A percentile compares a stretch with the other conserved stretches of the same genome.
phyloP scores from a whole-genome alignment of 495 filamentous ascomycete species.

The Penicillium mononematosum region DNA sequence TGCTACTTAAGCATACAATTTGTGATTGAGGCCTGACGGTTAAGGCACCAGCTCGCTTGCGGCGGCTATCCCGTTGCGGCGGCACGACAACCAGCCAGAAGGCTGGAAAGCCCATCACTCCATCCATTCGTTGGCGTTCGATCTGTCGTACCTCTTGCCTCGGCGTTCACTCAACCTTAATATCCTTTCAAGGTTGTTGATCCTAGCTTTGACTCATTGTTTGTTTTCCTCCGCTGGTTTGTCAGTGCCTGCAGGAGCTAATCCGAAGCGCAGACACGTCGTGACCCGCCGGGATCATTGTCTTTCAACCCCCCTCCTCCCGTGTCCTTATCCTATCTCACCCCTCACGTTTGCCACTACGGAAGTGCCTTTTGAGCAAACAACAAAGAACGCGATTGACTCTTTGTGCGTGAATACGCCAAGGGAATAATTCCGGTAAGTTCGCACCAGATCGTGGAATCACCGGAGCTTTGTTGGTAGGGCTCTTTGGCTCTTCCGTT shows the following conservation, averaged over 20 bases:
- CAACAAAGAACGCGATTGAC: slow-evolving; percentile 16
- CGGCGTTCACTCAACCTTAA: slow-evolving; percentile 19
- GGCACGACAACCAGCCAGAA: slow-evolving; percentile 48
- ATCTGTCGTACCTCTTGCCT: slow-evolving; percentile 17
- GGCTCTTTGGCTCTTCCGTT: slow-evolving; percentile 35
- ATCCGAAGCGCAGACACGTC: slow-evolving; percentile 22
- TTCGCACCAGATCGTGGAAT: slow-evolving; percentile 21
- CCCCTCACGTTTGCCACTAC: slow-evolving; percentile 24
- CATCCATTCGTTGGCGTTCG: slow-evolving; percentile 30
- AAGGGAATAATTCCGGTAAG: slow-evolving; percentile 21
- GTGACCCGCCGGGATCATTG: slow-evolving; percentile 30
- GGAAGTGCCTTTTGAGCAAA: slow-evolving; percentile 7
- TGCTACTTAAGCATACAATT: not conserved
- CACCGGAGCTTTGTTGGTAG: slow-evolving; percentile 36
- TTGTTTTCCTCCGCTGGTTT: slow-evolving; percentile 14
- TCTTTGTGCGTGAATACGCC: slow-evolving; percentile 9
- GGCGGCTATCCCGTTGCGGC: slow-evolving; percentile 50
- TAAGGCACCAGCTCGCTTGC: slow-evolving; percentile 40
- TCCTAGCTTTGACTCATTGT: slow-evolving; percentile 9
- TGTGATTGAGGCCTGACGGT: slow-evolving; percentile 18
- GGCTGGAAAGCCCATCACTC: slow-evolving; percentile 40
- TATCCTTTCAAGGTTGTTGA: slow-evolving; percentile 6
- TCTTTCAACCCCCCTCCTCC: slow-evolving; percentile 31
- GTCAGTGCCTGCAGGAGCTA: slow-evolving; percentile 17
- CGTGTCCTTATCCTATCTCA: slow-evolving; percentile 21